Percentiles rank a stretch among this genome's conserved stretches.
These are phyloP conservation scores for Gnetum montanum DNA, from an alignment of 75 land plant genomes.

Conservation along the genomic window DNA sequence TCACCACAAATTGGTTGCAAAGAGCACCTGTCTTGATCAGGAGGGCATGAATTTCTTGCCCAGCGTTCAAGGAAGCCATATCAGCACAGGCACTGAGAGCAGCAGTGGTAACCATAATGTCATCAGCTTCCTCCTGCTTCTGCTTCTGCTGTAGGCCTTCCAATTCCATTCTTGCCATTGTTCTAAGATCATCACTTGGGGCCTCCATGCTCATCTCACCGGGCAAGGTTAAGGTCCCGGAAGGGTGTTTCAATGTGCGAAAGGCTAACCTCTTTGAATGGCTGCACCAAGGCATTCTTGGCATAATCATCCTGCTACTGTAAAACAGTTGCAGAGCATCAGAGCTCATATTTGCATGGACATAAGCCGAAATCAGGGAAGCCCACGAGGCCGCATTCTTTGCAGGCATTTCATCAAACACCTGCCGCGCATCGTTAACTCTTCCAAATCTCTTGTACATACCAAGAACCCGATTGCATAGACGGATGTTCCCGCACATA, in stretches of 20 bases:
- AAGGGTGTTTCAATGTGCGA: constrained; percentile 37
- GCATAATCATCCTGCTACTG: constrained; percentile 36
- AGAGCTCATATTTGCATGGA: constrained; percentile 24
- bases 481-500: too few relatives aligned
- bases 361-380: constrained; percentile 18
- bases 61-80: constrained; percentile 5
- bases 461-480: too few relatives aligned
- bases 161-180: constrained; percentile 1
- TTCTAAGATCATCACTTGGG: constrained; percentile 1
- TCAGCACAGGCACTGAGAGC: constrained; percentile 7
- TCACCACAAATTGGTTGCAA: constrained; percentile 2
- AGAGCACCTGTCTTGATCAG: not conserved
- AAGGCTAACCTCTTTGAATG: too few relatives aligned
- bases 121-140: constrained; percentile 3
- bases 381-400: constrained; percentile 1
- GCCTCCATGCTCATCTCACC: too few relatives aligned
- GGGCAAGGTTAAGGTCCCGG: constrained; percentile 45
- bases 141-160: constrained; percentile 8
- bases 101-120: not conserved
- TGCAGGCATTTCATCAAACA: too few relatives aligned
- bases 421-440: too few relatives aligned
- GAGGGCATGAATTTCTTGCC: constrained; percentile 3
- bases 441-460: too few relatives aligned
- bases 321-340: too few relatives aligned
- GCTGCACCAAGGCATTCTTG: too few relatives aligned